Evolutionary conservation across 306 rosid species (phyloP), one percentile per base, ranked within the genome.

Genomic region (Prunus fruticosa): DNA sequence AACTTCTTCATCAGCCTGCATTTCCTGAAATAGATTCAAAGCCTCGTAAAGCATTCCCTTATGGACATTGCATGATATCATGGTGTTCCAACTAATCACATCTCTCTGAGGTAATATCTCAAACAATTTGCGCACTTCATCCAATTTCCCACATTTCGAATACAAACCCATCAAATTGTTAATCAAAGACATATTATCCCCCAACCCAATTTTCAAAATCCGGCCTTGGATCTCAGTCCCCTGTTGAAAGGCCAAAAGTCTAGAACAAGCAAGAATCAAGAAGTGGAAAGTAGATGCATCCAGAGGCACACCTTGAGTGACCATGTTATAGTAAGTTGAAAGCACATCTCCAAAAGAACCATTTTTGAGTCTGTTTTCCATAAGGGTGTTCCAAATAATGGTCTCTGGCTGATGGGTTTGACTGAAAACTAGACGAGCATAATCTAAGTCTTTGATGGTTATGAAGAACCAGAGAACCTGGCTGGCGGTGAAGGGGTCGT

Each of bases 201-300:
- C 82, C 11, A 78, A 68, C 68, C 79, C 82, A 54, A n/a, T 34
- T 27, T 83, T 79, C 75, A 69, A 23, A 20, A 75, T 22, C 20
- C 78, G 10, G 13, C 80, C 74, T 25, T 78, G 82, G 14, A 82
- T 64, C 57, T 78, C 72, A 20, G 2, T 41, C 47, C 76, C 86
- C 38, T 41, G 73, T 68, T 16, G 62, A 54, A 74, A 25, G 32
- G 57, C 64, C 8, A 71, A 54, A 47, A 63, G 41, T 68, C 69
- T 69, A 45, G 70, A 74, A 47, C 77, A 73, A 46, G 80, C 82
- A 51, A 53, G 77, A 28, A 78, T 60, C 41, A 77, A 38, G 54
- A 73, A 74, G 72, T 69, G 86, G 50, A 73, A 74, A 68, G 82
- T 73, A 67, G 86, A 82, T 43, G 70, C 25, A 74, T 82, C 76